Evolutionary conservation across 306 rosid species (phyloP).

Genomic region (Chamaecrista fasciculata): DNA sequence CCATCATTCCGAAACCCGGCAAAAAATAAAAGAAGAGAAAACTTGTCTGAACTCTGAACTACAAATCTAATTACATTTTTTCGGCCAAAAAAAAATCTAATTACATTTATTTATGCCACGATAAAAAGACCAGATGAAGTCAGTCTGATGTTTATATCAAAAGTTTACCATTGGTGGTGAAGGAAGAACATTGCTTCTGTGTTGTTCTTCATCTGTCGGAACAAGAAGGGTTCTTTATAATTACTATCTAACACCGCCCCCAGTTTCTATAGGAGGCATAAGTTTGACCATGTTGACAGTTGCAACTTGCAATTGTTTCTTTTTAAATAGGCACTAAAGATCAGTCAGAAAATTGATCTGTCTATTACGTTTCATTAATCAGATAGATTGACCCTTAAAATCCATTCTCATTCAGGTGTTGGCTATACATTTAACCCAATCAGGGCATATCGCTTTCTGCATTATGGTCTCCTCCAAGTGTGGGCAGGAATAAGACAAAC

Average conservation of each 20-base stretch:
- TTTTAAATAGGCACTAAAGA: slow-evolving; percentile 7
- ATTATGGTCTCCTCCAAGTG: background rate
- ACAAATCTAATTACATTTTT: slow-evolving; percentile 14
- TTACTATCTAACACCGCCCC: background rate
- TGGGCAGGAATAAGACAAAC: background rate
- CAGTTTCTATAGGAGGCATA: background rate
- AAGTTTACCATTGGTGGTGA: background rate
- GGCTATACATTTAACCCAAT: background rate
- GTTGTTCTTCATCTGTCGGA: background rate
- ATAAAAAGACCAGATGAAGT: background rate
- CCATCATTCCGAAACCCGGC: slow-evolving; percentile 3
- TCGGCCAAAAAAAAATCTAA: too few species aligned
- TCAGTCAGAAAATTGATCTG: background rate
- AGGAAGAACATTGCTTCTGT: slow-evolving; percentile 1
- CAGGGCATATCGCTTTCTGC: background rate
- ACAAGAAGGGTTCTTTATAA: slow-evolving; percentile 1
- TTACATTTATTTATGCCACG: slow-evolving; percentile 10
- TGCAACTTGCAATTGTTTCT: background rate
- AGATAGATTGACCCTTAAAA: background rate
- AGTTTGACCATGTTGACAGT: slow-evolving; percentile 11
- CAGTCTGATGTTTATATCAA: background rate
- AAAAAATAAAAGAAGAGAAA: too few species aligned
- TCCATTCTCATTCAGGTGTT: background rate
- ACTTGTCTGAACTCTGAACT: background rate
- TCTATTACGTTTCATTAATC: background rate